phyloP scores from a whole-genome alignment of 2,329 filamentous ascomycete genomes.

The Phyllosticta capitalensis region DNA sequence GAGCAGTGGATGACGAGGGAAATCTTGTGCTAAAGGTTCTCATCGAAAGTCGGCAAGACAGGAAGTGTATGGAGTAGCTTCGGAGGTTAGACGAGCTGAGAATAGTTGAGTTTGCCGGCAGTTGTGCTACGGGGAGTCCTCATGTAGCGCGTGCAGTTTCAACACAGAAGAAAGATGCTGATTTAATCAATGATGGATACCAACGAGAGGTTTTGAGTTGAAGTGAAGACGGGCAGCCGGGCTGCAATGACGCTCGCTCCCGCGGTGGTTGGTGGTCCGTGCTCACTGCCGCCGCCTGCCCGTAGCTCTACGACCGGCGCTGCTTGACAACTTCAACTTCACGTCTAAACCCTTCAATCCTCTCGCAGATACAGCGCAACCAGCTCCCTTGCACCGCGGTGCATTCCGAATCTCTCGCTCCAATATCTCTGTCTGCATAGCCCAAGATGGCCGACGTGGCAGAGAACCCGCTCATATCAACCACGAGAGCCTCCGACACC shows the following conservation, averaged over 20 bases:
- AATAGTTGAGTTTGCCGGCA: neutral
- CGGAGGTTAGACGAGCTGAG: too few relatives aligned
- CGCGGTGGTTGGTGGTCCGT: neutral
- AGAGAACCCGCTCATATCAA: conserved; percentile 35
- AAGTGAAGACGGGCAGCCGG: too few relatives aligned
- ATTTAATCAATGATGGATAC: too few relatives aligned
- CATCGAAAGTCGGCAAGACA: conserved; percentile 19
- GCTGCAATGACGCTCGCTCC: conserved; percentile 7
- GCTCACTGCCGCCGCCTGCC: conserved; percentile 1
- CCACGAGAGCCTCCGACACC: conserved; percentile 50
- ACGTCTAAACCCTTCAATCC: neutral
- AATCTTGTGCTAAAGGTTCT: conserved; percentile 46
- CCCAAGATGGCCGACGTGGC: conserved; percentile 26
- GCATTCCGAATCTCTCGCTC: neutral
- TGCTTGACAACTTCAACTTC: neutral
- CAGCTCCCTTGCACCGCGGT: neutral
- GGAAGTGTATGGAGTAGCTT: neutral
- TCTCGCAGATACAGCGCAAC: neutral
- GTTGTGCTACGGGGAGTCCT: neutral
- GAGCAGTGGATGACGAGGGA: conserved; percentile 42
- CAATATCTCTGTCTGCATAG: neutral
- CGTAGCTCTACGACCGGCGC: conserved; percentile 2
- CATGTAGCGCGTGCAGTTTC: neutral
- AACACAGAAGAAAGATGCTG: too few relatives aligned
- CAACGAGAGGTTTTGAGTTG: too few relatives aligned